phyloP scores from a whole-genome alignment of 2,329 filamentous ascomycete species.

The Ilyonectria destructans region DNA sequence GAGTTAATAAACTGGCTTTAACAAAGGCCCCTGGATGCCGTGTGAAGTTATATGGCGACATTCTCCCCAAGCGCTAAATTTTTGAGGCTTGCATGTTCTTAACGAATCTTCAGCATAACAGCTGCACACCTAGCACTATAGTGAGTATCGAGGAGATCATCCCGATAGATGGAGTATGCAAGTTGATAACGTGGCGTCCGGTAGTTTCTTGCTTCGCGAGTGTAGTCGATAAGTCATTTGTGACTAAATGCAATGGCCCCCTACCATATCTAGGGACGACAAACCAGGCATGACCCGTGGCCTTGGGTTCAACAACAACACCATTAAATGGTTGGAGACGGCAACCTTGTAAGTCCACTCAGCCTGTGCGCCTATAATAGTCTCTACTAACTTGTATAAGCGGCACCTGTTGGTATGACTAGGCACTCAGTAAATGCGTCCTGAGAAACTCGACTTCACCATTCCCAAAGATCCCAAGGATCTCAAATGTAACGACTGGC shows the following conservation, averaged over 20 bases:
- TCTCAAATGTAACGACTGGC: slow-evolving; percentile 33
- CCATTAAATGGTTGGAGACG: slow-evolving; percentile 45
- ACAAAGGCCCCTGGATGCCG: no score
- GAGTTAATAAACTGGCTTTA: neutral
- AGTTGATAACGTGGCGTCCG: slow-evolving; percentile 36
- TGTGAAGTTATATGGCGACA: neutral
- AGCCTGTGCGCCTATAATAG: neutral
- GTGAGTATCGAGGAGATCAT: neutral
- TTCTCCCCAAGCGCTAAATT: neutral
- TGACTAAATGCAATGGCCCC: no score
- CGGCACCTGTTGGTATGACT: slow-evolving; percentile 45
- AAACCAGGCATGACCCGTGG: neutral
- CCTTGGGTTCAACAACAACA: slow-evolving; percentile 38
- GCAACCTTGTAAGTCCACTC: slow-evolving; percentile 33
- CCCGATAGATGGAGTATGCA: slow-evolving; percentile 17
- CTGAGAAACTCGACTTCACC: slow-evolving; percentile 44
- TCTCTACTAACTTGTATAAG: slow-evolving; percentile 1
- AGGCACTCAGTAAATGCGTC: slow-evolving; percentile 37
- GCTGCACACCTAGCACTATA: neutral
- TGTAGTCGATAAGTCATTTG: neutral
- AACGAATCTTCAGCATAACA: no score
- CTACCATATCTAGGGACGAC: neutral
- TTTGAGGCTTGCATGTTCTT: no score
- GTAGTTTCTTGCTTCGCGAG: slow-evolving; percentile 43
- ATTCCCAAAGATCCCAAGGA: neutral